These are phyloP conservation scores for Pichia norvegensis DNA, from an alignment of 1,139 yeast genomes.

Conservation along the genomic window DNA sequence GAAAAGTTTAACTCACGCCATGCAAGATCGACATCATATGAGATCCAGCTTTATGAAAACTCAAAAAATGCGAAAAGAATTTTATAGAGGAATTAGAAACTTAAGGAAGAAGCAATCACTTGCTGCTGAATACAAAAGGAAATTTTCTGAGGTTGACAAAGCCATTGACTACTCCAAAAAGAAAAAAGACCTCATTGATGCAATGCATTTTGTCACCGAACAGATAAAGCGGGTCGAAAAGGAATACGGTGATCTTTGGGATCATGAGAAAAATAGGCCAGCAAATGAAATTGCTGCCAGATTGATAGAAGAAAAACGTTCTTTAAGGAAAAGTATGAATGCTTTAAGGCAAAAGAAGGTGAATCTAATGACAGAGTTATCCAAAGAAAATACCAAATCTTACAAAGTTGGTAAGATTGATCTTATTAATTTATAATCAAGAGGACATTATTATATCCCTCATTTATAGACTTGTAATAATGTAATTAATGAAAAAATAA, in stretches of 20 bases:
- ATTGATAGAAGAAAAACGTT: slow-evolving; percentile 2
- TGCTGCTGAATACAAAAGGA: slow-evolving; percentile 1
- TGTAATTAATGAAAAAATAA: not conserved
- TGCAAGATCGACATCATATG: slow-evolving; percentile 10
- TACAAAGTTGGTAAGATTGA: slow-evolving; percentile 4
- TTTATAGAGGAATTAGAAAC: slow-evolving; percentile 6
- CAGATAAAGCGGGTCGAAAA: not conserved
- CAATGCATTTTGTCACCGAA: slow-evolving; percentile 2
- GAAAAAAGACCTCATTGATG: slow-evolving; percentile 1
- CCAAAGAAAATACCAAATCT: not conserved
- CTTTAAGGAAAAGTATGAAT: slow-evolving; percentile 4
- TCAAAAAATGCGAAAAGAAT: slow-evolving; percentile 4
- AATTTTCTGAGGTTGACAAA: slow-evolving; percentile 2
- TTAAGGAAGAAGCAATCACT: slow-evolving; percentile 1
- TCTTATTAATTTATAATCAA: not conserved
- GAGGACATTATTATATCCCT: not conserved
- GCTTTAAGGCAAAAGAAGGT: not conserved
- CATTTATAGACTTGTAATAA: not conserved
- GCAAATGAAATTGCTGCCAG: not conserved
- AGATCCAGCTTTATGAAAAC: slow-evolving; percentile 9
- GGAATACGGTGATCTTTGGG: not conserved
- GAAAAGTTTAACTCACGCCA: slow-evolving; percentile 15
- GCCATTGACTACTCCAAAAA: slow-evolving; percentile 2
- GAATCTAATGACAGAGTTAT: not conserved
- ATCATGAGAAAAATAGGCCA: not conserved